A percentile compares a stretch with the other conserved stretches of the same genome.
These are phyloP conservation scores for Cochlearia excelsa DNA, from an alignment of 345 rosid genomes.

Conservation along the genomic window DNA sequence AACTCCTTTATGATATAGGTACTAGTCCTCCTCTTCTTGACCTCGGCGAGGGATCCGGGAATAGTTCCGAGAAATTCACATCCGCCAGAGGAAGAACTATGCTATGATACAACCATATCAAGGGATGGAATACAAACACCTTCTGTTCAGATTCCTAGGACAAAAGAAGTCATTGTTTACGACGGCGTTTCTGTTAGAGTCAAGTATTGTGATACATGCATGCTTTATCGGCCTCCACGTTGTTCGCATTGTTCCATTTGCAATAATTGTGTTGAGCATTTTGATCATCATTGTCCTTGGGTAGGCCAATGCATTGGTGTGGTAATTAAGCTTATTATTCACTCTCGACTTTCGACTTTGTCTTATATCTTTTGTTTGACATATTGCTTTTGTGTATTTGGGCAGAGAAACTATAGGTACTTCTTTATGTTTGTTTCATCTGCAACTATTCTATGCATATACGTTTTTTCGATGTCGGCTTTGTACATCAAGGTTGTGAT, in stretches of 20 bases:
- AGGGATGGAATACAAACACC: slow-evolving; percentile 90
- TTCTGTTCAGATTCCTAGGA: slow-evolving; percentile 77
- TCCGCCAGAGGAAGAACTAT: slow-evolving; percentile 89
- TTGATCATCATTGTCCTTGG: slow-evolving; percentile 99
- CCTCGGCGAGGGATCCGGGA: slow-evolving; percentile 95
- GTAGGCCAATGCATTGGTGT: slow-evolving; percentile 98
- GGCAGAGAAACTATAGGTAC: slow-evolving; percentile 95
- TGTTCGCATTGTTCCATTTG: slow-evolving; percentile 66
- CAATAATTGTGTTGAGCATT: slow-evolving; percentile 68
- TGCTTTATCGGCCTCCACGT: slow-evolving; percentile 97
- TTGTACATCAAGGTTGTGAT: slow-evolving; percentile 78
- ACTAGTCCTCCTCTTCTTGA: slow-evolving; percentile 73
- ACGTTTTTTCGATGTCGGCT: slow-evolving; percentile 83
- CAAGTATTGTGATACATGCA: slow-evolving; percentile 95
- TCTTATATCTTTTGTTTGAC: slow-evolving; percentile 10
- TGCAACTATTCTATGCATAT: slow-evolving; percentile 87
- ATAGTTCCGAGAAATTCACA: slow-evolving; percentile 80
- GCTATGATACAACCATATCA: slow-evolving; percentile 48
- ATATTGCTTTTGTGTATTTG: slow-evolving; percentile 8
- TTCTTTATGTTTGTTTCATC: slow-evolving; percentile 98
- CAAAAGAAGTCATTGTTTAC: slow-evolving; percentile 74
- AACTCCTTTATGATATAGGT: slow-evolving; percentile 51
- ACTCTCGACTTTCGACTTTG: slow-evolving; percentile 3
- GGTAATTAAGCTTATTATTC: slow-evolving; percentile 54
- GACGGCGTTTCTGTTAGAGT: slow-evolving; percentile 81